These are phyloP conservation scores for Gnetum montanum DNA, from an alignment of 75 land plant species.

Conservation along the genomic window DNA sequence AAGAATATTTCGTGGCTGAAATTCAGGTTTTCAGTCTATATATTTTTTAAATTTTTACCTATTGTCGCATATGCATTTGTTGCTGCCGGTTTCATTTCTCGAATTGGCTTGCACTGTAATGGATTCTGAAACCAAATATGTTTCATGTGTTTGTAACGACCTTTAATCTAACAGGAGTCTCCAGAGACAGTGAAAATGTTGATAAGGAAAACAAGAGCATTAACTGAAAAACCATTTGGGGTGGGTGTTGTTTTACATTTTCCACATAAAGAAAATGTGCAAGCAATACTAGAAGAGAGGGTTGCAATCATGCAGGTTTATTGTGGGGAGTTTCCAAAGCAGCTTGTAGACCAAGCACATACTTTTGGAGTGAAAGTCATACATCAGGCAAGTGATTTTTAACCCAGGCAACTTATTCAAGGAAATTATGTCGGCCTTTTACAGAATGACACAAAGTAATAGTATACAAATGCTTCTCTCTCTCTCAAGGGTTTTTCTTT, in stretches of 20 bases:
- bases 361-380: constrained; percentile 72
- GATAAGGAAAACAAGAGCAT: constrained; percentile 49
- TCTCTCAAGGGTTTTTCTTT: not conserved
- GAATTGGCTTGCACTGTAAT: too few relatives aligned
- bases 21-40: too few relatives aligned
- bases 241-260: constrained; percentile 64
- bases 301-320: constrained; percentile 65
- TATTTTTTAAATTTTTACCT: too few relatives aligned
- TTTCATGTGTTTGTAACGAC: too few relatives aligned
- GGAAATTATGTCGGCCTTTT: not conserved
- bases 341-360: constrained; percentile 57
- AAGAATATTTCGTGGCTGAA: too few relatives aligned
- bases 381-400: constrained; percentile 58
- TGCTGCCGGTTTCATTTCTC: too few relatives aligned
- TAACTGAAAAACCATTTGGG: constrained; percentile 83
- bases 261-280: constrained; percentile 54
- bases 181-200: constrained; percentile 49
- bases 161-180: too few relatives aligned
- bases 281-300: constrained; percentile 58
- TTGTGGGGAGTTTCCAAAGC: constrained; percentile 71
- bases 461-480: not conserved
- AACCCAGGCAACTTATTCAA: too few relatives aligned
- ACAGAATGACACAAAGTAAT: not conserved
- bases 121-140: too few relatives aligned
- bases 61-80: too few relatives aligned